A percentile compares a stretch with the other conserved stretches of the same genome.
Evolutionary conservation across 768 basidiomycete genomes (phyloP).

Genomic region (Cyclocybe aegerita): DNA sequence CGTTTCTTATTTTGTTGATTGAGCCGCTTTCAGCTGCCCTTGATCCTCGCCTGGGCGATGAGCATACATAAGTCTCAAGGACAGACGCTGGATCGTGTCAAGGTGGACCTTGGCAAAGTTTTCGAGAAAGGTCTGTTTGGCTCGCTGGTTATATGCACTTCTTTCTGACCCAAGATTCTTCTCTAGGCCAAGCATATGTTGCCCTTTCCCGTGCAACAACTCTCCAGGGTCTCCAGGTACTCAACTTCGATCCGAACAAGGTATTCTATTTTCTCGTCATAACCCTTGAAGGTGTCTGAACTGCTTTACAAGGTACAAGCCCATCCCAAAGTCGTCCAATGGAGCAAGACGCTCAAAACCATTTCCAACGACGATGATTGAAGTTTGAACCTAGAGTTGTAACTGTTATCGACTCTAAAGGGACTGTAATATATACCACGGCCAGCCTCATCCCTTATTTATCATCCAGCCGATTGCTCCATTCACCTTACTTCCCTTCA

Average conservation of each 20-base stretch:
- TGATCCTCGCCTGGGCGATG: slow-evolving; percentile 97
- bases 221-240: slow-evolving; percentile 81
- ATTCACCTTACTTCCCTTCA: too few relatives aligned
- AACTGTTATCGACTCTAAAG: slow-evolving; percentile 2
- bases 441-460: too few relatives aligned
- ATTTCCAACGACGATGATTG: slow-evolving; percentile 24
- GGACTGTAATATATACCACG: not conserved
- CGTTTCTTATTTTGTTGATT: slow-evolving; percentile 1
- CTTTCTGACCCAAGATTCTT: slow-evolving; percentile 1
- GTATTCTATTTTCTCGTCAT: slow-evolving; percentile 37
- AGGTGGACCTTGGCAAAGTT: slow-evolving; percentile 88
- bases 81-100: slow-evolving; percentile 92
- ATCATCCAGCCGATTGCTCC: too few relatives aligned
- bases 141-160: not conserved
- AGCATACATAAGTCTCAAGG: slow-evolving; percentile 98
- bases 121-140: slow-evolving; percentile 78
- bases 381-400: not conserved
- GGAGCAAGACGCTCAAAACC: slow-evolving; percentile 69
- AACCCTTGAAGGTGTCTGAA: not conserved
- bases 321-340: slow-evolving; percentile 69
- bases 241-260: slow-evolving; percentile 75
- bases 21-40: slow-evolving; percentile 54
- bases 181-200: slow-evolving; percentile 84
- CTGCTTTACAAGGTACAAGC: slow-evolving; percentile 53
- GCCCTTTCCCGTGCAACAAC: slow-evolving; percentile 88